Evolutionary conservation across 495 filamentous ascomycete genomes (phyloP), one percentile per base, ranked within the genome.

Genomic region (Talaromyces thailandensis): DNA sequence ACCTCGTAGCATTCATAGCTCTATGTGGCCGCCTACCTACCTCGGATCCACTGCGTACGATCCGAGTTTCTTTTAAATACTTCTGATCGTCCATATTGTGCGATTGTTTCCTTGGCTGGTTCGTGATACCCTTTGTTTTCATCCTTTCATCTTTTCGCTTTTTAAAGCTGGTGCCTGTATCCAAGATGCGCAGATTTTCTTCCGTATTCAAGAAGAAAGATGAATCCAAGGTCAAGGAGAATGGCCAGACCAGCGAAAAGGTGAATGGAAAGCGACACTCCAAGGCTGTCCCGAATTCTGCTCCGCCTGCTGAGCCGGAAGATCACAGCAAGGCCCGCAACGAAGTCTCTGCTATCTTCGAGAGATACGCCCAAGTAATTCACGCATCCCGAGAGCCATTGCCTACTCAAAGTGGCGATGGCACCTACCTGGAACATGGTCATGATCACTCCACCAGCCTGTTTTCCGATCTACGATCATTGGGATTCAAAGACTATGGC

Each of bases 361-460:
- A 82, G 58, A 76, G 82, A 64, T 84, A 84, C 73, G 80, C 78
- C 14, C 86, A 89, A 63, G 65, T 91, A 21, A 80, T 91, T 55
- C 82, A 86, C 56, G 83, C 88, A 29, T 83, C 82, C 32, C 78
- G 79, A 53, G 78, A 83, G 56, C 89, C 90, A 26, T 67, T 89
- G 63, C 88, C 90, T 0, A 83, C 79, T 61, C 83, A 90, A 66
- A 82, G 75, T 53, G 86, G 87, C 12, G 82, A 86, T 69, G 87
- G 87, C 48, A 79, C 82, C 14, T 78, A 76, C 62, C 59, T 79
- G 21, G 77, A 82, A 63, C 35, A 63, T 45, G 66, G 51, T 11
- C 70, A 84, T 21, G 76, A 81, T 26, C 68, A 81, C 59, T 76
- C 79, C 29, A 81, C 81, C 0, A 82, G 87, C 50, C 68, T 91